These are phyloP conservation scores for Cercospora citrullina DNA, from an alignment of 2,329 filamentous ascomycete species.

Conservation along the genomic window DNA sequence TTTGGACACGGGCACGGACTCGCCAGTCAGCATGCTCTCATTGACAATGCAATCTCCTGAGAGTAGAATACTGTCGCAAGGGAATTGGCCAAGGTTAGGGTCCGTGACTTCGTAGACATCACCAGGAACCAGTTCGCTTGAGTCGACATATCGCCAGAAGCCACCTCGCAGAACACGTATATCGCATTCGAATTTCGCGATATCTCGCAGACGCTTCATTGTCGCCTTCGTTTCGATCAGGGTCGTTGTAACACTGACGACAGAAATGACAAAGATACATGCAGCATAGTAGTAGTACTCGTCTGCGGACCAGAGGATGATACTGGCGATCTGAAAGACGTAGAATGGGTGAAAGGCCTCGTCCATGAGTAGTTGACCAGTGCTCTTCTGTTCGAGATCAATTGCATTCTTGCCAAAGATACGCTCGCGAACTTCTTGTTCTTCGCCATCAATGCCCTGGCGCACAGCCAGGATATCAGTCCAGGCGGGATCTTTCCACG, in stretches of 20 bases:
- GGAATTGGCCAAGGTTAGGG: slow-evolving; percentile 81
- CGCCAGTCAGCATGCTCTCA: slow-evolving; percentile 96
- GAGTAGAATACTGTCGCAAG: slow-evolving; percentile 86
- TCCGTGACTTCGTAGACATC: slow-evolving; percentile 98
- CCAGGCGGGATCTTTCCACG: slow-evolving; percentile 95
- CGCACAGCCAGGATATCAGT: slow-evolving; percentile 73
- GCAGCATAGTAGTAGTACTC: slow-evolving; percentile 97
- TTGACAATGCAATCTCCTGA: slow-evolving; percentile 98
- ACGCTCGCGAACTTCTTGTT: slow-evolving; percentile 76
- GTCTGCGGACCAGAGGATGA: slow-evolving; percentile 91
- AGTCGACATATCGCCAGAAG: slow-evolving; percentile 89
- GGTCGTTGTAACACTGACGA: slow-evolving; percentile 86
- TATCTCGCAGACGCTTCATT: slow-evolving; percentile 85
- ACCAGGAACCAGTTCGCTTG: slow-evolving; percentile 85
- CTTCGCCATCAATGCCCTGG: slow-evolving; percentile 80
- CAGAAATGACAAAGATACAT: slow-evolving; percentile 92
- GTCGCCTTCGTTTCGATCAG: slow-evolving; percentile 89
- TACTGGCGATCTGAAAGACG: slow-evolving; percentile 93
- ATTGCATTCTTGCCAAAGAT: slow-evolving; percentile 91
- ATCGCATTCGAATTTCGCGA: slow-evolving; percentile 93
- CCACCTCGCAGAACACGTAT: slow-evolving; percentile 90
- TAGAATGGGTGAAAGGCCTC: slow-evolving; percentile 99
- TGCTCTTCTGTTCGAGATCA: slow-evolving; percentile 87
- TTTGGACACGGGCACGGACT: slow-evolving; percentile 96
- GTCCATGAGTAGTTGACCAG: slow-evolving; percentile 79